Conservation (phyloP, 2,329 filamentous ascomycete genomes). For the Claviceps arundinis region DNA sequence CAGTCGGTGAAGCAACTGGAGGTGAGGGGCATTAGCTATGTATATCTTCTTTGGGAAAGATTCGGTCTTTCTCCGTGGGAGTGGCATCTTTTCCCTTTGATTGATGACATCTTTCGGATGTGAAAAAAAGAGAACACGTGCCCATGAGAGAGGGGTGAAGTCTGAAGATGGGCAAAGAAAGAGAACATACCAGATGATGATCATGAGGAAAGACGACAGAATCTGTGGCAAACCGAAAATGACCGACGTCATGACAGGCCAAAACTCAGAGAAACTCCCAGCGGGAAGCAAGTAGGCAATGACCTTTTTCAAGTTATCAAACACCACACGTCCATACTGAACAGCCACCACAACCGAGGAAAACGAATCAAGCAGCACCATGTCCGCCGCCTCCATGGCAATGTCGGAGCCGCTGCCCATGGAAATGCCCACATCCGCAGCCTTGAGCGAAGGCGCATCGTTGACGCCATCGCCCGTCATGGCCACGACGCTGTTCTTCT, state of each 20-base stretch:
- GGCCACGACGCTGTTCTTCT: constrained; percentile 53
- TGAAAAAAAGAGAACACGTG: too few relatives aligned
- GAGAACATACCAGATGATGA: constrained; percentile 40
- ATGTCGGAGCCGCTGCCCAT: constrained; percentile 73
- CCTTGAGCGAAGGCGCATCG: constrained; percentile 67
- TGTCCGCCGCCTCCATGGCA: constrained; percentile 67
- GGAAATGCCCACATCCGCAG: constrained; percentile 72
- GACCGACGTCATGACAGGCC: constrained; percentile 63
- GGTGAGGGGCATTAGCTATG: neutral
- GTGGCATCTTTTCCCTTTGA: too few relatives aligned
- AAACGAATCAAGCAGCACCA: constrained; percentile 68
- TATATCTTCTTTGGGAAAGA: neutral
- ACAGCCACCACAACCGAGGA: constrained; percentile 60
- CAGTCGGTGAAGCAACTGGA: constrained; percentile 62
- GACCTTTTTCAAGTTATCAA: constrained; percentile 63
- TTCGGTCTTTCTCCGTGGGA: neutral
- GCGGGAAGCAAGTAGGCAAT: constrained; percentile 61
- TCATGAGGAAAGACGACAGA: constrained; percentile 61
- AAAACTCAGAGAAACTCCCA: constrained; percentile 61
- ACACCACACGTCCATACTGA: constrained; percentile 61
- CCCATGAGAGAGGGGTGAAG: too few relatives aligned
- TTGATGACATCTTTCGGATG: too few relatives aligned
- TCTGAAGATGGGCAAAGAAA: neutral
- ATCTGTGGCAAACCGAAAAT: constrained; percentile 61
- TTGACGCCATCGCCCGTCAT: constrained; percentile 87